These are phyloP conservation scores for Hypoxylon lienhwacheense DNA, from an alignment of 495 filamentous ascomycete genomes.

Conservation along the genomic window DNA sequence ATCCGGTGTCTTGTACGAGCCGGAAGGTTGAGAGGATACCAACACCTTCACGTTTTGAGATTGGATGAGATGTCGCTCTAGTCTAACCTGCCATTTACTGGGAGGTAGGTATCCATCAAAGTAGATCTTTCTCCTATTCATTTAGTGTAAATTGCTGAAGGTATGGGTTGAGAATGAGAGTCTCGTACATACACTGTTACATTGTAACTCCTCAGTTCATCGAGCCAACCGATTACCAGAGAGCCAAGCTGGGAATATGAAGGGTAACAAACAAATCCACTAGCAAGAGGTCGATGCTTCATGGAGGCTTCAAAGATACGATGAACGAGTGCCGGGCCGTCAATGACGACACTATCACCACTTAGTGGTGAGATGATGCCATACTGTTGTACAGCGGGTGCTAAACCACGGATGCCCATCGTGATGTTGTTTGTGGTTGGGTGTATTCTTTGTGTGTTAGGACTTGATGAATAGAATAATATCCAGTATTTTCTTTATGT, in stretches of 20 bases:
- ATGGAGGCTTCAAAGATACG: slow-evolving; percentile 63
- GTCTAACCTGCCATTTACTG: slow-evolving; percentile 57
- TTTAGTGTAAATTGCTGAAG: slow-evolving; percentile 12
- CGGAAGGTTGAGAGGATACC: slow-evolving; percentile 37
- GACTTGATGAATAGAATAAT: not conserved
- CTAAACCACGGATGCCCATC: slow-evolving; percentile 76
- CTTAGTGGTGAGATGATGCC: slow-evolving; percentile 52
- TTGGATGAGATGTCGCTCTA: slow-evolving; percentile 52
- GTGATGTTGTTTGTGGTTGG: not conserved
- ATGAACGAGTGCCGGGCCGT: slow-evolving; percentile 76
- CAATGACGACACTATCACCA: slow-evolving; percentile 60
- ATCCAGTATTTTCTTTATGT: not conserved
- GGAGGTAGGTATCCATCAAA: slow-evolving; percentile 77
- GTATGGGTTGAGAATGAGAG: not conserved
- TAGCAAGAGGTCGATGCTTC: slow-evolving; percentile 36
- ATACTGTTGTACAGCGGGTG: slow-evolving; percentile 59
- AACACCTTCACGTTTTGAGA: slow-evolving; percentile 45
- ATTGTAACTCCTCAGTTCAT: slow-evolving; percentile 52
- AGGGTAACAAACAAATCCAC: slow-evolving; percentile 55
- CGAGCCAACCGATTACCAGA: slow-evolving; percentile 63
- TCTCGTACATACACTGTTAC: slow-evolving; percentile 62
- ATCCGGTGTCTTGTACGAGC: slow-evolving; percentile 19
- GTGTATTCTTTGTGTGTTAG: not conserved
- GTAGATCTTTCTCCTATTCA: slow-evolving; percentile 61
- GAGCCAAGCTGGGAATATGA: slow-evolving; percentile 62